A percentile compares a stretch with the other conserved stretches of the same genome.
These are phyloP conservation scores for Castanospermum australe DNA, from an alignment of 306 rosid genomes.

Conservation along the genomic window DNA sequence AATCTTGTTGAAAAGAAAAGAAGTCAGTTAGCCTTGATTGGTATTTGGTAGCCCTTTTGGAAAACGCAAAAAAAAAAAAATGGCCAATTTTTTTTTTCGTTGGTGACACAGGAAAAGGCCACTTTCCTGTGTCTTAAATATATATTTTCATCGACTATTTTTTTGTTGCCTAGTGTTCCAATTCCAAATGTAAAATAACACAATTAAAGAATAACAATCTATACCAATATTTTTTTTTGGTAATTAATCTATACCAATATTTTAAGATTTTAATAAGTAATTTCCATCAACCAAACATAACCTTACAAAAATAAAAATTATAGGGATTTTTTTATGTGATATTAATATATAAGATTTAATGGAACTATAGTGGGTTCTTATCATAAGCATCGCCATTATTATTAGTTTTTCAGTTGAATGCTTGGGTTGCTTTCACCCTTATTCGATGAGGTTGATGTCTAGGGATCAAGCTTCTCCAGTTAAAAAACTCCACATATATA, in stretches of 20 bases:
- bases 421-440: slow-evolving; percentile 16
- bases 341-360: not conserved
- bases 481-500: not conserved
- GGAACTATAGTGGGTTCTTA: not conserved
- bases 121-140: not conserved
- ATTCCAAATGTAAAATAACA: not conserved
- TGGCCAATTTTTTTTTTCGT: no score
- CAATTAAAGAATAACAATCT: not conserved
- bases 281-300: not conserved
- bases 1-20: no score
- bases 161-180: not conserved
- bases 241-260: not conserved
- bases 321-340: no score
- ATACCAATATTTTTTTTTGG: not conserved
- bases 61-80: not conserved
- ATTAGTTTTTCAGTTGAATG: not conserved
- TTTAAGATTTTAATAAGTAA: not conserved
- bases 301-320: not conserved
- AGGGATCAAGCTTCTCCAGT: not conserved
- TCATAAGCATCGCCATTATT: not conserved
- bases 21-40: not conserved
- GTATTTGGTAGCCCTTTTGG: not conserved
- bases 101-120: not conserved
- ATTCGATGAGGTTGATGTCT: slow-evolving; percentile 23
- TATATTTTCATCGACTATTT: not conserved